These are phyloP conservation scores for Candida montana DNA, from an alignment of 805 yeast species.

Conservation along the genomic window DNA sequence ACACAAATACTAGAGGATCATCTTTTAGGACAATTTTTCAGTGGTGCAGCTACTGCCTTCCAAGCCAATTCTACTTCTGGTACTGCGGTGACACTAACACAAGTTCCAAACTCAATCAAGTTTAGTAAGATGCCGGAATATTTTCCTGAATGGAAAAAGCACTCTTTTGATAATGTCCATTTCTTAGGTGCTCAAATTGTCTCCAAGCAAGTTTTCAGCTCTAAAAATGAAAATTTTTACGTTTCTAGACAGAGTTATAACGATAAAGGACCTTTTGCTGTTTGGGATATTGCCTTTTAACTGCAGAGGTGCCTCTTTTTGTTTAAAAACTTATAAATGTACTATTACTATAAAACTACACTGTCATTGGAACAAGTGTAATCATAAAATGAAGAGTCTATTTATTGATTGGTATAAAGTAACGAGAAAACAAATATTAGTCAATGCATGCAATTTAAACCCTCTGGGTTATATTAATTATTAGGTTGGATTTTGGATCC, in stretches of 20 bases:
- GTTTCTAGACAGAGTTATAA: conserved; percentile 66
- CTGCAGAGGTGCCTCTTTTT: neutral
- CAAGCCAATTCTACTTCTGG: conserved; percentile 21
- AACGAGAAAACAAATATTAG: too few species aligned
- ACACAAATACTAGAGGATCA: conserved; percentile 52
- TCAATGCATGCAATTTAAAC: too few species aligned
- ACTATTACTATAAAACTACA: too few species aligned
- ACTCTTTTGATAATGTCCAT: conserved; percentile 68
- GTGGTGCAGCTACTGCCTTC: conserved; percentile 26
- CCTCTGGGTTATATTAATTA: too few species aligned
- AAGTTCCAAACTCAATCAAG: conserved; percentile 75
- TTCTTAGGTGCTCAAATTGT: conserved; percentile 87
- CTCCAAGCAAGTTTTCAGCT: conserved; percentile 74
- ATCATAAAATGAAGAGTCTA: too few species aligned
- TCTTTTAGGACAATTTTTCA: conserved; percentile 34
- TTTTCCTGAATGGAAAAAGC: conserved; percentile 89
- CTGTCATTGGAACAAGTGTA: too few species aligned
- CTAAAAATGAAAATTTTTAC: conserved; percentile 55
- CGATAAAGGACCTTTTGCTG: conserved; percentile 73
- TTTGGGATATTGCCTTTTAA: conserved; percentile 57
- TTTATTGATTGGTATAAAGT: too few species aligned
- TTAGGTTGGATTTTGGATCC: too few species aligned
- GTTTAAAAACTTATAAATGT: too few species aligned
- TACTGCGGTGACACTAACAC: conserved; percentile 35
- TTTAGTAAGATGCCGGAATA: conserved; percentile 78